Conservation (phyloP, 352 stramenopile genomes). For the Phytophthora kernoviae region DNA sequence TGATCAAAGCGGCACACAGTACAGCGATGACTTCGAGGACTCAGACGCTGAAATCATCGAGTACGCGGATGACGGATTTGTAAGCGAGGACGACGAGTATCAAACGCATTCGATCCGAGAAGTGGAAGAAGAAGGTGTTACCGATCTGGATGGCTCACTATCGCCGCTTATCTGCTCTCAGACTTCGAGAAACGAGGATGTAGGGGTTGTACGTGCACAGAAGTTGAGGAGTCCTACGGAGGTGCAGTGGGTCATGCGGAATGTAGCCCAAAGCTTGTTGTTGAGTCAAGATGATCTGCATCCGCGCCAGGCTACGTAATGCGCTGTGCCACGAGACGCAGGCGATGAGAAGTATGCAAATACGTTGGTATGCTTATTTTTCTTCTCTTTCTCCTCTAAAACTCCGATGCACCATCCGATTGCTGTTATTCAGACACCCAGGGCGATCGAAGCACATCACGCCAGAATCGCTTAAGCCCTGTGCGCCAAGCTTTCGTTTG, state of each 20-base stretch:
- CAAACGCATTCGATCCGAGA: not conserved
- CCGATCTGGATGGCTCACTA: conserved; percentile 7
- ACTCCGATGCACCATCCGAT: conserved; percentile 19
- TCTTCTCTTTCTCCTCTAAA: conserved; percentile 25
- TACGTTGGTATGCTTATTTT: conserved; percentile 22
- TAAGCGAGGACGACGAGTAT: conserved; percentile 38
- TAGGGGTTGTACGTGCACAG: conserved; percentile 8
- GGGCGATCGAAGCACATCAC: conserved; percentile 8
- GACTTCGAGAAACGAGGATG: conserved; percentile 16
- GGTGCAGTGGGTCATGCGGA: conserved; percentile 79
- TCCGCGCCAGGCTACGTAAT: conserved; percentile 19
- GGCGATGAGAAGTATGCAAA: conserved; percentile 9
- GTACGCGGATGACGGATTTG: conserved; percentile 74
- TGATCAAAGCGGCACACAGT: conserved; percentile 68
- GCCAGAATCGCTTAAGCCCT: conserved; percentile 23
- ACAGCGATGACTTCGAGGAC: conserved; percentile 87
- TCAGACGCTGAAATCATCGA: conserved; percentile 79
- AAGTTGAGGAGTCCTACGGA: conserved; percentile 48
- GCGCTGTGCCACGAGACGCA: not conserved
- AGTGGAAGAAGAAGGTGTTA: conserved; percentile 9
- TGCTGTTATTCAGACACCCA: conserved; percentile 9
- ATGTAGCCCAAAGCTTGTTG: conserved; percentile 70
- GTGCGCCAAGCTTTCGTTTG: conserved; percentile 50
- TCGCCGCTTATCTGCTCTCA: conserved; percentile 22
- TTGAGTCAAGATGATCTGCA: conserved; percentile 57